Evolutionary conservation across 306 rosid genomes (phyloP), one percentile per base, ranked within the genome.

Genomic region (barrel medic (Medicago truncatula)): DNA sequence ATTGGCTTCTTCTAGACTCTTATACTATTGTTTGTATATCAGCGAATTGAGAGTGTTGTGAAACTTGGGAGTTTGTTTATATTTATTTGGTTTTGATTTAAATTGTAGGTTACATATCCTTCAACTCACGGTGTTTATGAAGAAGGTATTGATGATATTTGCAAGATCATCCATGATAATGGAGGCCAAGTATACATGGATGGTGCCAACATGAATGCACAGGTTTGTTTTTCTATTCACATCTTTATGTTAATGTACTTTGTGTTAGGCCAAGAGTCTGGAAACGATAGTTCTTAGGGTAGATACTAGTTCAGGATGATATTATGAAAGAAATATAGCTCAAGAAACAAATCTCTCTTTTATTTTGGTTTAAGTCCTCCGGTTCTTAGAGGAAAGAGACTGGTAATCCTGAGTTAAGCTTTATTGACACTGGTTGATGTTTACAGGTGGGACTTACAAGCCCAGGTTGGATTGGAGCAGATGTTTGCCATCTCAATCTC

Each of bases 111-210:
- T 15, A 96, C 99, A 25, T 96, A 96, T 81, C 99, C 99, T 79
- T 96, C 99, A 15, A 96, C 99, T 16, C 99, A 96, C 17, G 99
- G 99, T 78, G 97, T 91, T 44, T 94, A 94, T 57, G 97, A 94
- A 86, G 98, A 94, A 91, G 98, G 99, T 14, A 96, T 96, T 17
- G 98, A 96, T 74, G 99, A 92, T 88, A 96, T 96, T 70, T 96
- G 99, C 70, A 89, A 88, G 90, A 90, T 96, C 58, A 96, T 96
- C 85, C 99, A 96, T 77, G 98, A 96, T 58, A 96, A 96, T 76
- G 99, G 99, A 75, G 99, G 99, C 41, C 99, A 96, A 83, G 99
- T 96, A 7, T 96, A 96, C 68, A 96, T 96, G 99, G 99, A 96
- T 75, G 99, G 99, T 71, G 99, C 99, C 65, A 96, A 96, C 89